Evolutionary conservation across 352 stramenopile species (phyloP).

Genomic region (Aphanomyces euteiches): DNA sequence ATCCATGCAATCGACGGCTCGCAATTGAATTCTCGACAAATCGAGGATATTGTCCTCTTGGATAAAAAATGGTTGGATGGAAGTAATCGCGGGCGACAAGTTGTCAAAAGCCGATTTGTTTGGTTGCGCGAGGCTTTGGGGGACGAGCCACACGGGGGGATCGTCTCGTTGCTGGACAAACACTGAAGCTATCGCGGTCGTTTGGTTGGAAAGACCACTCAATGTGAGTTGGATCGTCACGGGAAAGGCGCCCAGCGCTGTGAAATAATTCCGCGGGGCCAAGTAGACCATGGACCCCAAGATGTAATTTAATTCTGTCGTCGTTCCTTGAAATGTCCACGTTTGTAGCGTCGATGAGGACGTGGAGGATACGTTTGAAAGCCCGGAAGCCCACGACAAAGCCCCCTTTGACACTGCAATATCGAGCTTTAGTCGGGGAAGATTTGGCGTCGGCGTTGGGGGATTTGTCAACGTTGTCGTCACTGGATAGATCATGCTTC

Average conservation of each 20-base stretch:
- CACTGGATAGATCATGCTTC: conserved; percentile 19
- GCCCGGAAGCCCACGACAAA: background rate
- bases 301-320: conserved; percentile 28
- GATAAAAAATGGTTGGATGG: conserved; percentile 42
- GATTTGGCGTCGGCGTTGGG: background rate
- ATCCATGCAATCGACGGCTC: conserved; percentile 35
- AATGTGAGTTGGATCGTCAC: background rate
- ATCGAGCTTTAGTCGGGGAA: background rate
- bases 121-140: conserved; percentile 32
- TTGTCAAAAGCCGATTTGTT: conserved; percentile 42
- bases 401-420: background rate
- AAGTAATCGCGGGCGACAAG: conserved; percentile 40
- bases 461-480: background rate
- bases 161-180: conserved; percentile 39
- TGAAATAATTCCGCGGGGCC: conserved; percentile 55
- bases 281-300: conserved; percentile 39
- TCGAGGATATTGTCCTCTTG: conserved; percentile 42
- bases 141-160: conserved; percentile 46
- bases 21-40: conserved; percentile 43
- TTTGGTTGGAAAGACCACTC: background rate
- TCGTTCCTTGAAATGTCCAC: conserved; percentile 29
- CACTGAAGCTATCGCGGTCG: background rate
- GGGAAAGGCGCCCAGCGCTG: conserved; percentile 23
- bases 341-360: conserved; percentile 7
- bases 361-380: background rate